These are phyloP conservation scores for Schoenoplectus triqueter DNA, from an alignment of 202 grass and related monocot species.

Conservation along the genomic window DNA sequence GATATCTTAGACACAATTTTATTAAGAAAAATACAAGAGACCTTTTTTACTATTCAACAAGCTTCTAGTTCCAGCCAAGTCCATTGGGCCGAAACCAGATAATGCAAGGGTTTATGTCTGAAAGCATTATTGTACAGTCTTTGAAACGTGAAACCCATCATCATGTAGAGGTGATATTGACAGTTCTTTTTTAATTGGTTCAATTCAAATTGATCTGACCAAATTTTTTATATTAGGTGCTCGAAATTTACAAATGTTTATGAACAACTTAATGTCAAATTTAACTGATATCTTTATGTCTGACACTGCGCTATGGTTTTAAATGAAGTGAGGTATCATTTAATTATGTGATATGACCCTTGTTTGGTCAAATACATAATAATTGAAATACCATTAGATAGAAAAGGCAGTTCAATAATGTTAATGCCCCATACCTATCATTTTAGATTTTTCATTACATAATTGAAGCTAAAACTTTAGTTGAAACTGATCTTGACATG, in stretches of 20 bases:
- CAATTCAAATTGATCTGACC: too few relatives aligned
- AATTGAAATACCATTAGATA: background rate
- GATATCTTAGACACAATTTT: too few relatives aligned
- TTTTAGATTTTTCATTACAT: background rate
- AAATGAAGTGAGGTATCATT: background rate
- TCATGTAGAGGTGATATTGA: background rate
- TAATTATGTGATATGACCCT: background rate
- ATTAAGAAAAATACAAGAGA: background rate
- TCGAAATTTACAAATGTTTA: too few relatives aligned
- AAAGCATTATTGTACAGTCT: too few relatives aligned
- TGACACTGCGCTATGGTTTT: background rate
- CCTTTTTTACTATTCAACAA: background rate
- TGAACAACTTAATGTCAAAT: too few relatives aligned
- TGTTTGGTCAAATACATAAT: background rate
- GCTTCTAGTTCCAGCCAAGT: background rate
- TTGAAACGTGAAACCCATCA: background rate
- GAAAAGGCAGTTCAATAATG: slow-evolving; percentile 7
- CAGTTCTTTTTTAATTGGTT: background rate
- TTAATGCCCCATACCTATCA: background rate
- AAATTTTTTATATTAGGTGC: too few relatives aligned
- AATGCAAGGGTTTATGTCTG: background rate
- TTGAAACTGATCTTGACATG: slow-evolving; percentile 15
- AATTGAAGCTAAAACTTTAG: background rate
- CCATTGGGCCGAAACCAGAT: slow-evolving; percentile 3
- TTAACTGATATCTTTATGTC: too few relatives aligned